phyloP scores from a whole-genome alignment of 129 eudicot genomes.

The Centaurea solstitialis region DNA sequence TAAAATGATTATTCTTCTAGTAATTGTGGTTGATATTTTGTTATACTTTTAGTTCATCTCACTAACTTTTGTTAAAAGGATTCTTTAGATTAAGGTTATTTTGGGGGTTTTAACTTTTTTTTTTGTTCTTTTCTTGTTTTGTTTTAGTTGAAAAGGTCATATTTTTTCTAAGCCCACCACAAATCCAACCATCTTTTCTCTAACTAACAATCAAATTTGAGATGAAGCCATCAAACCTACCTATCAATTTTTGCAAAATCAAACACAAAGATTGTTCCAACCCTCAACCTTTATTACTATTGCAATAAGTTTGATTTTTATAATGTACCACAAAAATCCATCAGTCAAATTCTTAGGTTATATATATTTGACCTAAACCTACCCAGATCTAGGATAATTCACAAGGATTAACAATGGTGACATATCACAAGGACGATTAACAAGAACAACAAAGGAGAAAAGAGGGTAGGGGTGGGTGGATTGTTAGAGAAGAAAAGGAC shows the following conservation, averaged over 20 bases:
- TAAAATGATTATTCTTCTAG: not conserved
- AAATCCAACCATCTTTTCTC: not conserved
- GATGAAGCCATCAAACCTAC: not conserved
- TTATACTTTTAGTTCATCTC: not conserved
- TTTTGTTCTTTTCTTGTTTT: too few relatives aligned
- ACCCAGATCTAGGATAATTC: too few relatives aligned
- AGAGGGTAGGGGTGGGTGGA: not conserved
- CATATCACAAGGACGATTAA: not conserved
- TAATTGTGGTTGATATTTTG: not conserved
- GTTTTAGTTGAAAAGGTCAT: too few relatives aligned
- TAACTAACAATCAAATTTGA: too few relatives aligned
- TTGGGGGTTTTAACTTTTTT: too few relatives aligned
- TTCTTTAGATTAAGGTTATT: not conserved
- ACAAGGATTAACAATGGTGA: not conserved
- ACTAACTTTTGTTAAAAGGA: not conserved
- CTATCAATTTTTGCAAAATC: not conserved
- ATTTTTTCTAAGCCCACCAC: too few relatives aligned
- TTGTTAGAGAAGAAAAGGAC: too few relatives aligned
- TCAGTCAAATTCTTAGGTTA: too few relatives aligned
- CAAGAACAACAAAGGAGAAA: not conserved
- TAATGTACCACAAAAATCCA: too few relatives aligned
- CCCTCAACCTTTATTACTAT: too few relatives aligned
- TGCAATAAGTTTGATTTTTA: too few relatives aligned
- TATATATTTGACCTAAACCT: too few relatives aligned
- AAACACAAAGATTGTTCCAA: not conserved